These are phyloP conservation scores for Papiliotrema fonsecae DNA, from an alignment of 1,284 basidiomycete genomes.

Conservation along the genomic window DNA sequence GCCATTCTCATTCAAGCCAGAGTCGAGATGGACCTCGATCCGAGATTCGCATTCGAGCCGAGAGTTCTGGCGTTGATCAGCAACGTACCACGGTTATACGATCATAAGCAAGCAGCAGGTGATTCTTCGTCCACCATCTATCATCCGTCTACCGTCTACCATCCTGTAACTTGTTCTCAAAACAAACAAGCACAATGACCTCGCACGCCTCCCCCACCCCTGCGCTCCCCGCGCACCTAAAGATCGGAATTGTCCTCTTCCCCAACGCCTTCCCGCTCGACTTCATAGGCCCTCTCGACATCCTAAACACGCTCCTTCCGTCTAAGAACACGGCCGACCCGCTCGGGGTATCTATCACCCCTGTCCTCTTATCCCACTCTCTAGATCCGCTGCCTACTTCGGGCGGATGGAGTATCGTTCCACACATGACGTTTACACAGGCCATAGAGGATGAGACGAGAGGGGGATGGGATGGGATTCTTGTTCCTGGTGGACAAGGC, in stretches of 20 bases:
- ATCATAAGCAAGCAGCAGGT: too few relatives aligned
- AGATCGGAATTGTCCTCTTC: conserved; percentile 9
- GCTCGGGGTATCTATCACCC: conserved; percentile 1
- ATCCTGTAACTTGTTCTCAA: too few relatives aligned
- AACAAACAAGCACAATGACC: too few relatives aligned
- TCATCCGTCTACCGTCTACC: too few relatives aligned
- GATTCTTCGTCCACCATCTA: too few relatives aligned
- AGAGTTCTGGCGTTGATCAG: not conserved
- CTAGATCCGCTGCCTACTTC: conserved; percentile 8
- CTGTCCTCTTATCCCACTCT: conserved; percentile 7
- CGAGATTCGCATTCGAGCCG: not conserved
- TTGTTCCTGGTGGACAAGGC: conserved; percentile 18
- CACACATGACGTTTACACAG: conserved; percentile 12
- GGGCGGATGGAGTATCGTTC: conserved; percentile 11
- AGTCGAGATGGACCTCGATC: too few relatives aligned
- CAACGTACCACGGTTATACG: too few relatives aligned
- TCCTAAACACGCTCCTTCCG: conserved; percentile 11
- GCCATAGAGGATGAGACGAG: conserved; percentile 5
- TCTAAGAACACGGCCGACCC: not conserved
- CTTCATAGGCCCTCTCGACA: conserved; percentile 12
- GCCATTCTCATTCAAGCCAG: too few relatives aligned
- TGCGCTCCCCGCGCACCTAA: conserved; percentile 2
- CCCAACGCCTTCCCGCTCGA: conserved; percentile 8
- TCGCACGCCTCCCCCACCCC: too few relatives aligned
- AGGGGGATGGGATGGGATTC: conserved; percentile 14